Conservation (phyloP, 495 filamentous ascomycete species). For the Talaromyces wortmannii region DNA sequence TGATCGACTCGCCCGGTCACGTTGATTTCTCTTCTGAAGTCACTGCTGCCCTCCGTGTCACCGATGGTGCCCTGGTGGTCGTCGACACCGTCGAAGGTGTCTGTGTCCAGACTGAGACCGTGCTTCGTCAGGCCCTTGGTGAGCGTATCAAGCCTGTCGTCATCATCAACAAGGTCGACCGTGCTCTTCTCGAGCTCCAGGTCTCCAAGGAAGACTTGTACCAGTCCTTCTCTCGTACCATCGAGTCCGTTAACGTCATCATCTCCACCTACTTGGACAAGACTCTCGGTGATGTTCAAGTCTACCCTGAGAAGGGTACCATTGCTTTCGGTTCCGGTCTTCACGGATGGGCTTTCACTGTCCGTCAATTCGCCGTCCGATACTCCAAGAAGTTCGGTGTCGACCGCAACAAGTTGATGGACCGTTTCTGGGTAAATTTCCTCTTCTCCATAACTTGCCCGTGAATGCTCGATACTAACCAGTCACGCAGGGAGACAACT, state of each 20-base stretch:
- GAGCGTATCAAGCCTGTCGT: slow-evolving; percentile 99
- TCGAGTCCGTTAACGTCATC: slow-evolving; percentile 99
- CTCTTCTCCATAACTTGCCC: neutral
- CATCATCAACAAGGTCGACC: slow-evolving; percentile 99
- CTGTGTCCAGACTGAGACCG: slow-evolving; percentile 98
- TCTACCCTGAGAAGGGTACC: slow-evolving; percentile 93
- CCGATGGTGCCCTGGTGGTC: slow-evolving; percentile 97
- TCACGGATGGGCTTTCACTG: slow-evolving; percentile 99
- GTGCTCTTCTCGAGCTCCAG: slow-evolving; percentile 97
- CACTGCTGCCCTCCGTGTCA: slow-evolving; percentile 98
- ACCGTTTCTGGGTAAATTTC: slow-evolving; percentile 87
- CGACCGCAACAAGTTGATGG: slow-evolving; percentile 99
- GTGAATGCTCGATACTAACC: neutral
- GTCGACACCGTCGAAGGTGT: slow-evolving; percentile 99
- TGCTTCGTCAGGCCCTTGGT: slow-evolving; percentile 96
- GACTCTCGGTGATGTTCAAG: slow-evolving; percentile 92
- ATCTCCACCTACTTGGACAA: slow-evolving; percentile 99
- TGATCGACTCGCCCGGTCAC: slow-evolving; percentile 99
- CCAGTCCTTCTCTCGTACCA: slow-evolving; percentile 98
- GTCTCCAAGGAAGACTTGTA: slow-evolving; percentile 98
- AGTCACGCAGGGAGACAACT: slow-evolving; percentile 77
- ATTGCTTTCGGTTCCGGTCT: slow-evolving; percentile 99
- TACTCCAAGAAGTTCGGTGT: slow-evolving; percentile 99
- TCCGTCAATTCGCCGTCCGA: slow-evolving; percentile 93
- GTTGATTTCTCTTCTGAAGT: slow-evolving; percentile 99